These are phyloP conservation scores for Clonostachys rosea DNA, from an alignment of 2,329 filamentous ascomycete species.

Conservation along the genomic window DNA sequence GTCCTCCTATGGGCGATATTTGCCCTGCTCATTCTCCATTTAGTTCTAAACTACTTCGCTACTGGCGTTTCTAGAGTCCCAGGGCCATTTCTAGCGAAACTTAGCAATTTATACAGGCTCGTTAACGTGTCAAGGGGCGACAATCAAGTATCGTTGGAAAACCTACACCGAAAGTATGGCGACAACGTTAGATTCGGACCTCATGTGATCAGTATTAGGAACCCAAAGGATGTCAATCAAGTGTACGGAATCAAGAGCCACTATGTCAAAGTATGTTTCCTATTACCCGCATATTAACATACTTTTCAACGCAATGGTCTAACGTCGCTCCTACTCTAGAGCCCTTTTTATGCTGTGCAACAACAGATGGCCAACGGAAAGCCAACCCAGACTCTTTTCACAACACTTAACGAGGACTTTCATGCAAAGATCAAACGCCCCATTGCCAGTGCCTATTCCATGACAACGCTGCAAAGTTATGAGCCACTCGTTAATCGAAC, in stretches of 20 bases:
- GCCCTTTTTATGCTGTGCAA: no score
- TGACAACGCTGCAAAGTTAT: no score
- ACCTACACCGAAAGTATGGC: constrained; percentile 8
- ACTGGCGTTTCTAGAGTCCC: background rate
- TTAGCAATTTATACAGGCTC: constrained; percentile 8
- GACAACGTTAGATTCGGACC: constrained; percentile 8
- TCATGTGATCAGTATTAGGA: constrained; percentile 7
- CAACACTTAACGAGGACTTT: constrained; percentile 7
- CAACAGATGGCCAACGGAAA: constrained; percentile 3
- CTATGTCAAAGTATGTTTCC: no score
- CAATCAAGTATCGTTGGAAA: background rate
- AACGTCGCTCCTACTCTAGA: no score
- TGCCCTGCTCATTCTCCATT: no score
- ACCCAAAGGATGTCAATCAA: constrained; percentile 8
- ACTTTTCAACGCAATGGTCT: no score
- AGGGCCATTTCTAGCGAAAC: constrained; percentile 5
- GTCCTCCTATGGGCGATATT: no score
- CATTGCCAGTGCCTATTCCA: background rate
- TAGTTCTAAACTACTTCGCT: no score
- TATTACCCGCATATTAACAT: no score
- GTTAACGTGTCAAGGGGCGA: background rate
- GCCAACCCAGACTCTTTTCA: constrained; percentile 10
- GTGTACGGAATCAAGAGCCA: constrained; percentile 3
- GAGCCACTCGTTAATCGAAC: no score
- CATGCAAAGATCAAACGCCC: constrained; percentile 6